Conservation (phyloP, 257 asterid genomes). For the Solanum paucissectum region DNA sequence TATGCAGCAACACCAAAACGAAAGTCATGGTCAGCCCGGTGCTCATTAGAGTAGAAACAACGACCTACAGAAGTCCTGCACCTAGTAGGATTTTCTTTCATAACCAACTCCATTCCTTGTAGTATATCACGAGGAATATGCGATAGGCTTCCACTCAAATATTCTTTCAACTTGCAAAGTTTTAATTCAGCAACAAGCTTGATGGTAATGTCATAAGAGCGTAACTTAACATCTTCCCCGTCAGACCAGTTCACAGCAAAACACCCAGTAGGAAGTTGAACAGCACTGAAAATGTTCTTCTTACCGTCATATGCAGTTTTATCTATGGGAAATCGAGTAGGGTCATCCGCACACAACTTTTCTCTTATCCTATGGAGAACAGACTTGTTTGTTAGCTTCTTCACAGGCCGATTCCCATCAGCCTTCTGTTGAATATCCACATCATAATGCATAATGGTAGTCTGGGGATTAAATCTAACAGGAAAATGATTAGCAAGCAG, state of each 20-base stretch:
- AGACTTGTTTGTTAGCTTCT: slow-evolving; percentile 20
- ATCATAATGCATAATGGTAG: slow-evolving; percentile 40
- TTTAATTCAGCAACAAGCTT: slow-evolving; percentile 31
- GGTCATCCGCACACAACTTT: slow-evolving; percentile 17
- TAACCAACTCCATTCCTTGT: slow-evolving; percentile 60
- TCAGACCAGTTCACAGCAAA: slow-evolving; percentile 24
- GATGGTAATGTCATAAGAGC: slow-evolving; percentile 24
- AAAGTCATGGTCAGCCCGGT: slow-evolving; percentile 14
- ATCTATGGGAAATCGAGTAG: slow-evolving; percentile 21
- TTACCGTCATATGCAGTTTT: slow-evolving; percentile 54
- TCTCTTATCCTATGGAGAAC: slow-evolving; percentile 31
- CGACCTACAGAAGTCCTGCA: slow-evolving; percentile 28
- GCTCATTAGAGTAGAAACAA: slow-evolving; percentile 28
- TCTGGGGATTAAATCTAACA: slow-evolving; percentile 17
- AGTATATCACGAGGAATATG: slow-evolving; percentile 44
- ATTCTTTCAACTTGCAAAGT: slow-evolving; percentile 38
- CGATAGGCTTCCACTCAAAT: slow-evolving; percentile 24
- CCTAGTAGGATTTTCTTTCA: slow-evolving; percentile 60
- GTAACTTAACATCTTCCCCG: slow-evolving; percentile 25
- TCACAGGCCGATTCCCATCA: slow-evolving; percentile 8
- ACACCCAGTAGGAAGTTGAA: slow-evolving; percentile 27
- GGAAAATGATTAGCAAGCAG: slow-evolving; percentile 63
- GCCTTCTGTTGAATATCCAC: slow-evolving; percentile 35
- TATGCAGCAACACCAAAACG: slow-evolving; percentile 37
- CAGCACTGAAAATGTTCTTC: slow-evolving; percentile 52